Evolutionary conservation across 2,329 filamentous ascomycete genomes (phyloP), one percentile per base, ranked within the genome.

Genomic region (Cercospora sojina): DNA sequence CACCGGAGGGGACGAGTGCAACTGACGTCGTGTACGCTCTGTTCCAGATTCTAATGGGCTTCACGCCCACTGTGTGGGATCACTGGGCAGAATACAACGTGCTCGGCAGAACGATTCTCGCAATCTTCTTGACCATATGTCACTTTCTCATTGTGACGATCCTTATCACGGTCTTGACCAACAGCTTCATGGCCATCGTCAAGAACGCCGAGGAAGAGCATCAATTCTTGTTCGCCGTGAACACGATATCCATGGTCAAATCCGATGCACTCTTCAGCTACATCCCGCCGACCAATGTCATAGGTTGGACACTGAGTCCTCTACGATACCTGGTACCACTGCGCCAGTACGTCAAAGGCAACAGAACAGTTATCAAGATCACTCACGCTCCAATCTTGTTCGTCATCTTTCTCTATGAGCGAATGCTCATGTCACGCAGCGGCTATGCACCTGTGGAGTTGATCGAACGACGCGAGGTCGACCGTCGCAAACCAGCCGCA

Each of bases 181-280:
- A 97, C 76, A 96, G 92, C 0, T 98, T 97, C 81, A 96, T 96
- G 90, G 88, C 90, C 1, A 94, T 97, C 76, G 92, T 95, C 2
- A 92, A 92, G 60, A 97, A 97, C 75, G 93, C 93, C 7, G 92
- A 92, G 63, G 91, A 97, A 77, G 94, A 97, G 79, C 93, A 97
- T 73, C 87, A 89, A 70, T 97, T 97, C 76, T 80, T 97, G 2
- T 97, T 98, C 75, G 94, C 94, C 0, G 93, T 98, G 77, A 98
- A 97, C 76, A 96, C 94, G 4, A 96, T 97, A 59, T 96, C 92
- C 4, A 96, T 97, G 91, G 94, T 97, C 71, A 98, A 97, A 79
- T 97, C 95, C n/a, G 94, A 98, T 77, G 91, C 93, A 0, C 83
- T 97, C 0, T 98, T 98, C 82, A 96, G 92, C 3, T 97, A 97